These are phyloP conservation scores for Dendrocalamus sinicus DNA, from an alignment of 176 grass and related monocot genomes.

Conservation along the genomic window DNA sequence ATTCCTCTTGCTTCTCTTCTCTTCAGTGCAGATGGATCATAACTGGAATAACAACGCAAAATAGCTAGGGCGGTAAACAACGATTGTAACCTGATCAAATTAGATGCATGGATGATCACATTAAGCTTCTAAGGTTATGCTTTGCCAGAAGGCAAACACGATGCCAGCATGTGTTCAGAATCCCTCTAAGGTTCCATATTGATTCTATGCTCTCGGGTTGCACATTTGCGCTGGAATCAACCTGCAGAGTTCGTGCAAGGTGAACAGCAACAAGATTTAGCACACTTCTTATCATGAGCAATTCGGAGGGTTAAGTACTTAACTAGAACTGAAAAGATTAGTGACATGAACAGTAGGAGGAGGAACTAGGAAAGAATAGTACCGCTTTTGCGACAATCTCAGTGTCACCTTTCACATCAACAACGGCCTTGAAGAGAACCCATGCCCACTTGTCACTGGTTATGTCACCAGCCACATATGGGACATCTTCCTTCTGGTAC, in stretches of 20 bases:
- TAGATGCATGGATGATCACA: conserved; percentile 14
- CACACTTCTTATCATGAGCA: background rate
- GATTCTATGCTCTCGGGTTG: conserved; percentile 47
- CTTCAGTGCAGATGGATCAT: background rate
- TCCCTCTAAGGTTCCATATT: conserved; percentile 62
- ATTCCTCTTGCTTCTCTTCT: background rate
- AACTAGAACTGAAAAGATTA: background rate
- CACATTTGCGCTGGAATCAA: conserved; percentile 57
- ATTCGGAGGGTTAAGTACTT: background rate
- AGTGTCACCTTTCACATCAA: conserved; percentile 43
- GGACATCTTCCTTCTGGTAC: conserved; percentile 62
- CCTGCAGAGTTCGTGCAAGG: conserved; percentile 36
- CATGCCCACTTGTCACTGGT: conserved; percentile 85
- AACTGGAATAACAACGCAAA: background rate
- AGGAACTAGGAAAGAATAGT: background rate
- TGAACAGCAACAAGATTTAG: background rate
- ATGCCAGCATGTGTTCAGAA: conserved; percentile 64
- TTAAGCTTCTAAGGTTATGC: conserved; percentile 3
- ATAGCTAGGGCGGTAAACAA: background rate
- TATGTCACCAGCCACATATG: conserved; percentile 69
- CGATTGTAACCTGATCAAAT: background rate
- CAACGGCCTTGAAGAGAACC: conserved; percentile 76
- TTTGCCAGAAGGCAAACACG: conserved; percentile 16
- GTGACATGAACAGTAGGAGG: background rate
- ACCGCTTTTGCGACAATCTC: conserved; percentile 68